Evolutionary conservation across 1,284 basidiomycete genomes (phyloP), one percentile per base, ranked within the genome.

Genomic region (Sanghuangporus sanghuang): DNA sequence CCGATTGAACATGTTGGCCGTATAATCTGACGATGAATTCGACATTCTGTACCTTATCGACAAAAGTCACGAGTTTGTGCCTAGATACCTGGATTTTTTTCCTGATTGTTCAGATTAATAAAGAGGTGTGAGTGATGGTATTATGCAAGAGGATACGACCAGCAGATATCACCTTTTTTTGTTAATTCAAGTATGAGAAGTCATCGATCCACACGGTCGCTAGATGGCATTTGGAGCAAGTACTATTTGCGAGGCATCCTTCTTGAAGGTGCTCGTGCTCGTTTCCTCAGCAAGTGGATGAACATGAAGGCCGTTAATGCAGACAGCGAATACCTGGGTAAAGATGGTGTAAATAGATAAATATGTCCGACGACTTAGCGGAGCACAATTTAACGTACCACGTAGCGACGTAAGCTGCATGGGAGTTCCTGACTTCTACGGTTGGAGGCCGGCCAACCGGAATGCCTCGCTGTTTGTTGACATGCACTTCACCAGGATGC

Each of bases 381-480:
- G 44, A 32, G 21, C 27, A 57, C 49, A 35, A 35, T 35, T 32
- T 9, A 21, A 35, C 80, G 56, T 70, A 95, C 96, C 96, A 99
- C 11, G 96, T 99, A 18, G 91, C 85, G 6, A 96, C 93, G 74
- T 99, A 99, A 6, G 95, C 96, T 8, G 94, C 83, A 78, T 99
- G 96, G 62, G 95, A 88, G 75, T 99, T 99, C 49, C 97, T 83
- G 57, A 99, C 77, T 72, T 98, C 94, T 50, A 98, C 89, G 3
- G 86, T 85, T 1, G 95, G 85, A 27, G 89, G 77, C 59, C 95
- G 85, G 35, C 97, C 96, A 46, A 99, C 80, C 0, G 96, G 97
- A 48, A 89, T 79, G 38, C 96, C 96, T 65, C 85, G 85, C 6
- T 81, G 76, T 42, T 96, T 74, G 62, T 85, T 80, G 42, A 81